These are phyloP conservation scores for Trametes sp. DNA, from an alignment of 1,284 basidiomycete species.

Conservation along the genomic window DNA sequence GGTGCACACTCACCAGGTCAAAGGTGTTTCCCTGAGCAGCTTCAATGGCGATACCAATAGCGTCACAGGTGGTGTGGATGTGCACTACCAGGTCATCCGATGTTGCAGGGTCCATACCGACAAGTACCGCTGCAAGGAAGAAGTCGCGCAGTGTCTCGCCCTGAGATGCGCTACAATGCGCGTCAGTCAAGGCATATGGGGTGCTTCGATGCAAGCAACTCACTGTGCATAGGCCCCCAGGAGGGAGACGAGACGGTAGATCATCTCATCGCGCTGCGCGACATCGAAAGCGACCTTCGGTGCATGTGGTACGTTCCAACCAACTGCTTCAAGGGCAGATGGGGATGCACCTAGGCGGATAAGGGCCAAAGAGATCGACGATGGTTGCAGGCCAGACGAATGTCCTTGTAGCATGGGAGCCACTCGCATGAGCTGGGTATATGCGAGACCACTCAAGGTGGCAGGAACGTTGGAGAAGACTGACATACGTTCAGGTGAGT, in stretches of 20 bases:
- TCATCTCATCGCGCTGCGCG: constrained; percentile 39
- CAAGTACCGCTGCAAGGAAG: constrained; percentile 56
- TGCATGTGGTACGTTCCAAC: constrained; percentile 11
- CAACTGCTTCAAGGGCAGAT: constrained; percentile 21
- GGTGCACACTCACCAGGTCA: constrained; percentile 38
- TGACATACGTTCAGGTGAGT: neutral
- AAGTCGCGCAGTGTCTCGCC: constrained; percentile 56
- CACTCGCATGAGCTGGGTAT: constrained; percentile 23
- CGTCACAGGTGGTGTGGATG: constrained; percentile 37
- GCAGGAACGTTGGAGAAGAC: constrained; percentile 19
- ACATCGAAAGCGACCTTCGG: neutral
- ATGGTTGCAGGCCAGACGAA: constrained; percentile 14
- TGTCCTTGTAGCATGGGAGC: constrained; percentile 8
- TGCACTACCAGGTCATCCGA: constrained; percentile 52
- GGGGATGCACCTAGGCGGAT: constrained; percentile 33
- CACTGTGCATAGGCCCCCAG: constrained; percentile 56
- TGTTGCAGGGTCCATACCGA: constrained; percentile 63
- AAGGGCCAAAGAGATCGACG: constrained; percentile 23
- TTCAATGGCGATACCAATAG: constrained; percentile 13
- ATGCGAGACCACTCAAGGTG: constrained; percentile 15
- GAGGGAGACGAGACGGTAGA: constrained; percentile 54
- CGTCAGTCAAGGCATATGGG: neutral
- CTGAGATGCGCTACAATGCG: constrained; percentile 32
- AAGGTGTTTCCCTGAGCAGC: constrained; percentile 2
- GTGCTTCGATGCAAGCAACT: constrained; percentile 32